Percentiles rank a stretch among this genome's conserved stretches.
These are phyloP conservation scores for Chlorella sp. DNA, from an alignment of 139 green algal genomes.

Conservation along the genomic window DNA sequence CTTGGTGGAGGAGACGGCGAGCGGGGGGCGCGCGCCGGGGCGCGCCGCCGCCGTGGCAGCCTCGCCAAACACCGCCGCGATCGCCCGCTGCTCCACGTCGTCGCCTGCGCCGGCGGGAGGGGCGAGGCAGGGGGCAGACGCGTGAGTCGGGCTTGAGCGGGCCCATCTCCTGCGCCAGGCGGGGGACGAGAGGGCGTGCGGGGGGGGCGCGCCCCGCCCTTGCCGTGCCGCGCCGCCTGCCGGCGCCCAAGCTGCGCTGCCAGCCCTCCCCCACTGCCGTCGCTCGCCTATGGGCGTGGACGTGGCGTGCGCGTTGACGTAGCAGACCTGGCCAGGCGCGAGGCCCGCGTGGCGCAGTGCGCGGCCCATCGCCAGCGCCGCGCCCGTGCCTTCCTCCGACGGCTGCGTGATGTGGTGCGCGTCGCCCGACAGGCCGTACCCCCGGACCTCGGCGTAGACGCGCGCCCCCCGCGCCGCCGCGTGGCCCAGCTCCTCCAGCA, in stretches of 20 bases:
- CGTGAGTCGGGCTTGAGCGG: too few species aligned
- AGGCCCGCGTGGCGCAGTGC: conserved; percentile 60
- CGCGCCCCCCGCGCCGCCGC: conserved; percentile 50
- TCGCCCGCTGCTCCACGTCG: conserved; percentile 72
- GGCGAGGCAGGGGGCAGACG: too few species aligned
- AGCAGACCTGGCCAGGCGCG: conserved; percentile 56
- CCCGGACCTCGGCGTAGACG: conserved; percentile 83
- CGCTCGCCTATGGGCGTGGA: conserved; percentile 68
- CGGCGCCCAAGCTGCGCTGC: background rate
- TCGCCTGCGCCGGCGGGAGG: conserved; percentile 60
- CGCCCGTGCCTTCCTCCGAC: conserved; percentile 53
- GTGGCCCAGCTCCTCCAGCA: conserved; percentile 71
- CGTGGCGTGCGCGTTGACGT: conserved; percentile 95
- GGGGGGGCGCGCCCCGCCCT: too few species aligned
- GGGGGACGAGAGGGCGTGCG: too few species aligned
- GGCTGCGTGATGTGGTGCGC: conserved; percentile 94
- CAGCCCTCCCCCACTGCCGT: background rate
- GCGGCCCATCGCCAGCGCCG: conserved; percentile 62
- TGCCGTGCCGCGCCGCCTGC: too few species aligned
- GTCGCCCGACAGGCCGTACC: conserved; percentile 89
- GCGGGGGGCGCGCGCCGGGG: background rate
- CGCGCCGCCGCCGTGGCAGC: background rate
- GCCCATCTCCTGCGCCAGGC: too few species aligned
- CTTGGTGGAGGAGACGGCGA: conserved; percentile 86
- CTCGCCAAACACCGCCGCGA: conserved; percentile 72